Evolutionary conservation across 1,284 basidiomycete genomes (phyloP), one percentile per base, ranked within the genome.

Genomic region (Rhodotorula sp.): DNA sequence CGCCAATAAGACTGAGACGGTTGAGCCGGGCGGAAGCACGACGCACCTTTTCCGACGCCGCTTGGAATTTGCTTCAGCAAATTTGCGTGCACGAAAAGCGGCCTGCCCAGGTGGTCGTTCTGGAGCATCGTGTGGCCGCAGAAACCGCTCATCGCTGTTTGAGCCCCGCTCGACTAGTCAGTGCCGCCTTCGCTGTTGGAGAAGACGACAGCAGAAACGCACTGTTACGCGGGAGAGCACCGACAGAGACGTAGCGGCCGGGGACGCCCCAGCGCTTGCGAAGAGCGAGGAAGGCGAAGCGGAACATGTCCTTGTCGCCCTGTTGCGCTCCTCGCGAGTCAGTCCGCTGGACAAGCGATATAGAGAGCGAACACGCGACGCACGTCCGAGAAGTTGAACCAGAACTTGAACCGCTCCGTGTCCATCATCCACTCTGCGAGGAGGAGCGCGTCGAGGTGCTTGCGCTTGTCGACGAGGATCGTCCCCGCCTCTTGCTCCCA

Each of bases 221-320:
- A 56, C 63, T 61, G 25, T 80, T 79, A 7, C 77, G 69, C 17
- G 73, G 73, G 0, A 74, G 71, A 0, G 79, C 83, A 0, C 79
- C 84, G 0, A 81, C 83, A 4, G 80, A 81, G 17, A 85, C 82
- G 77, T 83, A 85, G 10, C 84, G 80, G 0, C 84, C 85, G 0
- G 85, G 84, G 0, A 84, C 80, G 23, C 78, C 85, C 84, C 84
- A 85, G 45, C 84, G 81, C 71, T 85, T 85, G 9, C 84, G 78
- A 0, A 85, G 79, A 3, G 83, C 82, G 41, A 84, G 79, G 68
- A 84, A 77, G 0, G 82, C 81, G 55, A 74, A 85, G 19, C 84
- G 79, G 80, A 85, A 85, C 54, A 85, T 81, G 71, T 85, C 85
- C 77, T 85, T 85, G 70, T 84, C 84, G 49, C 84, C 84, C 45